These are phyloP conservation scores for Gillenia trifoliata DNA, from an alignment of 306 rosid species.

Conservation along the genomic window DNA sequence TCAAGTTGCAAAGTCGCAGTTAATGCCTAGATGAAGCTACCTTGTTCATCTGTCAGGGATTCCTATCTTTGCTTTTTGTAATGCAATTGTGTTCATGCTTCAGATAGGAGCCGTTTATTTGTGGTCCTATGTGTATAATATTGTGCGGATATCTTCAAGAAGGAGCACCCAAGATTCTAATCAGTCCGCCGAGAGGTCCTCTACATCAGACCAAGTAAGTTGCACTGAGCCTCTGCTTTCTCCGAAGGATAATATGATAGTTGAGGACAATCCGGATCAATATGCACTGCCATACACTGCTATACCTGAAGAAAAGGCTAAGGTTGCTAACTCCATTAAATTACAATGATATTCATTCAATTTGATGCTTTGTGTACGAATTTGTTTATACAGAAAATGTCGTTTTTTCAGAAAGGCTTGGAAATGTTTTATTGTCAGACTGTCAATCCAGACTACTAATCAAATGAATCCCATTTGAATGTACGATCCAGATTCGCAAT, in stretches of 20 bases:
- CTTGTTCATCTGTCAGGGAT: no score
- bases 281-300: slow-evolving; percentile 25
- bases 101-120: slow-evolving; percentile 65
- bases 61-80: not conserved
- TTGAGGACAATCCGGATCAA: slow-evolving; percentile 29
- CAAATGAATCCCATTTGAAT: not conserved
- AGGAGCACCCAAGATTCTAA: slow-evolving; percentile 11
- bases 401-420: no score
- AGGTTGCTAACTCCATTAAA: slow-evolving; percentile 28
- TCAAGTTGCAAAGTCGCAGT: no score
- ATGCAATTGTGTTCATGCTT: not conserved
- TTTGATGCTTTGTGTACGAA: not conserved
- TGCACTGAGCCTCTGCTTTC: slow-evolving; percentile 27
- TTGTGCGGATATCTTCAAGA: slow-evolving; percentile 57
- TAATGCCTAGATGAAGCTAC: no score
- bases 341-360: not conserved
- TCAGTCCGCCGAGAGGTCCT: slow-evolving; percentile 27
- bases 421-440: no score
- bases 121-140: slow-evolving; percentile 83
- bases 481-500: not conserved
- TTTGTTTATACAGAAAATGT: not conserved
- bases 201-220: slow-evolving; percentile 20
- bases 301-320: slow-evolving; percentile 18
- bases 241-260: slow-evolving; percentile 11
- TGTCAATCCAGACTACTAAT: no score